Conservation (phyloP, 345 rosid genomes). For the Euclidium syriacum region DNA sequence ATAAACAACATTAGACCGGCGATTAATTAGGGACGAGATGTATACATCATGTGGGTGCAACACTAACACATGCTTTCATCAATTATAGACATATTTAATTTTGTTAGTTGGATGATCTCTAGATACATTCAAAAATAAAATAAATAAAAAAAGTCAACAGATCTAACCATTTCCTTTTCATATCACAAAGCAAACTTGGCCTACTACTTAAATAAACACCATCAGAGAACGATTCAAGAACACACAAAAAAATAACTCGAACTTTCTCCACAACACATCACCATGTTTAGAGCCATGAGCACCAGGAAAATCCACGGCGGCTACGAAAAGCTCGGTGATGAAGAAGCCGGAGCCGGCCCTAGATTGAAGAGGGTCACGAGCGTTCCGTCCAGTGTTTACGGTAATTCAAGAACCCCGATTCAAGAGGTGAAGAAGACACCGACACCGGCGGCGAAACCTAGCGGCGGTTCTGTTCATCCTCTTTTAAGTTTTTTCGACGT, state of each 20-base stretch:
- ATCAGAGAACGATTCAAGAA: conserved; percentile 18
- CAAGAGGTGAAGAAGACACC: conserved; percentile 21
- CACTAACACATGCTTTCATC: conserved; percentile 21
- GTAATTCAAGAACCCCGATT: conserved; percentile 12
- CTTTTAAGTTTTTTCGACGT: conserved; percentile 48
- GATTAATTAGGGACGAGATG: conserved; percentile 13
- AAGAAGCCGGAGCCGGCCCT: no score
- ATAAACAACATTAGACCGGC: conserved; percentile 25
- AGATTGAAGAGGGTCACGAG: conserved; percentile 40
- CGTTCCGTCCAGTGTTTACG: conserved; percentile 36
- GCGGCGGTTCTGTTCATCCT: conserved; percentile 52
- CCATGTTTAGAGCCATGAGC: conserved; percentile 79
- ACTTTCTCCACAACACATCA: not conserved
- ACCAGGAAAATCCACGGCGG: conserved; percentile 37
- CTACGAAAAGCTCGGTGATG: conserved; percentile 48
- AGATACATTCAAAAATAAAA: not conserved
- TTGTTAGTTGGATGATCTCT: conserved; percentile 20
- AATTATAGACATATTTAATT: conserved; percentile 2
- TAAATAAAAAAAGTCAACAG: conserved; percentile 12
- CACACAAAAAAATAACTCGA: not conserved
- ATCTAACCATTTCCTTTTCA: conserved; percentile 12
- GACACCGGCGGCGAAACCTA: conserved; percentile 11
- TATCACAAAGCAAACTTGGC: conserved; percentile 15
- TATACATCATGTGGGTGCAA: conserved; percentile 31
- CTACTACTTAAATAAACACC: conserved; percentile 22